phyloP scores from a whole-genome alignment of 1,139 yeast genomes.

The Sugiyamaella paludigena region DNA sequence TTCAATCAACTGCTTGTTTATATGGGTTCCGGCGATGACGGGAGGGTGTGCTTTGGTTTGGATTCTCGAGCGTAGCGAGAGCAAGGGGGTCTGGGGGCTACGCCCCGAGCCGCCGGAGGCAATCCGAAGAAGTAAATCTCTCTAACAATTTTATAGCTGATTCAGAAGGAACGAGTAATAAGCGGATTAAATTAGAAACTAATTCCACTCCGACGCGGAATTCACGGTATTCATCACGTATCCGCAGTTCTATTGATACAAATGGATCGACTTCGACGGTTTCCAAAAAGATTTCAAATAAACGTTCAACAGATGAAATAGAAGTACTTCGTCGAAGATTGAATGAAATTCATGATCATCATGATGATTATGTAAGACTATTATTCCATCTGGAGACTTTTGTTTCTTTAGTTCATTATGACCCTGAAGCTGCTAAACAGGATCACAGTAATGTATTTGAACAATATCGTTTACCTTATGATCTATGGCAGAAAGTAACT shows the following conservation, averaged over 20 bases:
- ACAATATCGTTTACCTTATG: constrained; percentile 35
- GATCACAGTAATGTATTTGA: constrained; percentile 42
- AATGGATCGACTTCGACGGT: neutral
- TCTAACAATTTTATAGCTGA: neutral
- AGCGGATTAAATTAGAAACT: constrained; percentile 11
- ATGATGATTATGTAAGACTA: constrained; percentile 48
- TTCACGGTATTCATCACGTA: constrained; percentile 6
- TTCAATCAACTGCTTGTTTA: too few species aligned
- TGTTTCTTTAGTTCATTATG: constrained; percentile 58
- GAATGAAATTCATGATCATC: constrained; percentile 43
- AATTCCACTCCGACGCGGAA: neutral
- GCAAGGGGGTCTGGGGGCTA: too few species aligned
- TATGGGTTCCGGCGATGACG: too few species aligned
- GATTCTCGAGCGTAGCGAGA: neutral
- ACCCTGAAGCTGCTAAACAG: constrained; percentile 52
- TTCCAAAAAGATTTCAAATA: neutral
- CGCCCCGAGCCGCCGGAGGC: too few species aligned
- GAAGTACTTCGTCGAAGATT: constrained; percentile 16
- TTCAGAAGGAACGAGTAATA: constrained; percentile 4
- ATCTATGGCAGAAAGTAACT: constrained; percentile 40
- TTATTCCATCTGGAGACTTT: constrained; percentile 59
- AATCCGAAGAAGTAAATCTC: too few species aligned
- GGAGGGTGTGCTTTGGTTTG: neutral
- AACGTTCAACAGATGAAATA: neutral
- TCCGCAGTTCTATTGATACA: neutral